Base-by-base conservation (phyloP, 768 basidiomycete species). In the Mycena vitilis region DNA sequence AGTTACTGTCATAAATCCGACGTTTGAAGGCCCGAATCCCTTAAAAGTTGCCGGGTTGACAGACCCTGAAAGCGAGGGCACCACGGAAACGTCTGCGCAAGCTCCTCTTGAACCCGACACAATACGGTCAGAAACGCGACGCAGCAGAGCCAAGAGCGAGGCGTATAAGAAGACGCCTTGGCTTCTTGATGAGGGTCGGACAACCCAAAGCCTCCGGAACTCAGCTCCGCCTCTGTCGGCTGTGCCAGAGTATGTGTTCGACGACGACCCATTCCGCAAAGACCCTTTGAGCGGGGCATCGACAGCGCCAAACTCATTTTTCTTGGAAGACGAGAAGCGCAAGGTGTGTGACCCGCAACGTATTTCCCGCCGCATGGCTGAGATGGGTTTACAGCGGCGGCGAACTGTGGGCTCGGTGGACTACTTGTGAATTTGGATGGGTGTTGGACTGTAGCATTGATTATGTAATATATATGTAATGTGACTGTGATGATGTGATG, bases 191-290 rank as follows among this genome's bases (percentile, higher is more conserved):
- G 30, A 61, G 37, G 18, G 16, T 30, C 34, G 30, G 37, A 30
- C 37, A 30, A 12, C 4, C 16, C 48, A 52, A 20, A 30, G 47
- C 48, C n/a, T n/a, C 25, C 51, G 48, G 23, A 67, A 64, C 30
- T 71, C 70, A 49, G 62, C 62, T 16, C 70, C 70, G 25, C 65
- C 70, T 18, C n/a, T 71, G 42, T 53, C 56, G 53, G 30, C 57
- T 22, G 13, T 54, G 22, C 8, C 25, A 38, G 56, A 6, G 1
- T 62, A 40, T 55, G 30, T 36, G 11, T 49, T 48, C 5, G 69
- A 66, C 40, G 69, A 66, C 11, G 65, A 71, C 30, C 70, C 65
- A 13, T 71, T 71, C 62, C 65, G 53, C 57, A 64, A 67, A 60
- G 70, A 64, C 13, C 62, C 58, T 40, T 9, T 65, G 58, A 49